Evolutionary conservation across 345 rosid genomes (phyloP), one percentile per base, ranked within the genome.

Genomic region (Eucalyptus sp.): DNA sequence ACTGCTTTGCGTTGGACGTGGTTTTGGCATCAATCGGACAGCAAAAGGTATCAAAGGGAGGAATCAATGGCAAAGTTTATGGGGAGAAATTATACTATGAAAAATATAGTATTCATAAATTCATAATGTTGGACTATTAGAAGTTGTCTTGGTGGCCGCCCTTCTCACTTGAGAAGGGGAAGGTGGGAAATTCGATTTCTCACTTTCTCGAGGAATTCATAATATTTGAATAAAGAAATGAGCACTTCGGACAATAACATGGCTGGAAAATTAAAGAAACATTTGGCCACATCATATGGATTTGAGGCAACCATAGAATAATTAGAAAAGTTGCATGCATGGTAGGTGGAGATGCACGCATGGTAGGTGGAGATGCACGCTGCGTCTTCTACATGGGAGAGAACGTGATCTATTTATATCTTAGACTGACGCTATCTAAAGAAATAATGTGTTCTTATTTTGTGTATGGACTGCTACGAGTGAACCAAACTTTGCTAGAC

Each of bases 301-400:
- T 60, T 60, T 13, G 66, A 60, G 66, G 66, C 66, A 12, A 5
- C 0, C 0, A 0, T 60, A 27, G 0, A 3, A 60, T 29, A 60
- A 60, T 27, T 60, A 0, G 66, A 60, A 60, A 60, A 60, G n/a
- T 60, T 60, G 31, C 31, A 27, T 27, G 7, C 66, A 60, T 27
- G 5, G 66, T 27, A 12, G 66, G 15, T 60, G 14, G 0, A 60
- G 31, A 60, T 27, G 66, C 0, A 29, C 66, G 0, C 66, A 60
- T 27, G 5, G 66, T 27, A 12, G 66, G 15, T 60, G 14, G 0
- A 60, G 31, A 60, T 27, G 66, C 0, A 29, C 66, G 0, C 66
- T 3, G n/a, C 15, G 31, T 27, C 66, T 60, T 60, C 66, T 12
- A 18, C 58, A 52, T 60, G 15, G 66, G 31, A 25, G 66, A 27